phyloP scores from a whole-genome alignment of 2,329 filamentous ascomycete genomes.

The Graphiopsis chlorocephala region DNA sequence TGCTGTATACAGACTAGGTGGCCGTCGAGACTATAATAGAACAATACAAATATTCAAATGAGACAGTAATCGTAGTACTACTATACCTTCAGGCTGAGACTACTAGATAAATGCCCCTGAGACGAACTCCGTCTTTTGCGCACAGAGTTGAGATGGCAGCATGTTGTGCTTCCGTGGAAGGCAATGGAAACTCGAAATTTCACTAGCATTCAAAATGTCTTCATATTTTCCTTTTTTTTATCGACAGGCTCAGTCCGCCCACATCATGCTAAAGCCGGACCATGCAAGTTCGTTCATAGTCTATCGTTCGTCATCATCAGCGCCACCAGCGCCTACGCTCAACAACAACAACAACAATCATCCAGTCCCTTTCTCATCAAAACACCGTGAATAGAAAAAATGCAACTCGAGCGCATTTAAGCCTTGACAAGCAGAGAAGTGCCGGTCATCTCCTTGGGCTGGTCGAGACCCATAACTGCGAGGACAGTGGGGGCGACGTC shows the following conservation, averaged over 20 bases:
- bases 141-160: neutral
- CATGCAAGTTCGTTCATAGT: neutral
- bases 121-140: no score
- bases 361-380: neutral
- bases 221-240: neutral
- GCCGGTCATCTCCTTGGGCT: constrained; percentile 91
- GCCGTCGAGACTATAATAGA: neutral
- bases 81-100: neutral
- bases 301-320: constrained; percentile 1
- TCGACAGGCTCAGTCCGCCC: neutral
- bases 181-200: neutral
- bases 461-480: constrained; percentile 82
- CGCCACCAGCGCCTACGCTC: constrained; percentile 16
- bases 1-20: neutral
- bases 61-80: neutral
- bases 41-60: neutral
- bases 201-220: neutral
- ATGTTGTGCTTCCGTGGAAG: neutral
- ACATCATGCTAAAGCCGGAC: neutral
- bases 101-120: neutral
- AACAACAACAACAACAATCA: constrained; percentile 13
- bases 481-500: constrained; percentile 96
- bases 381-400: neutral
- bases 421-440: constrained; percentile 76
- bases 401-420: constrained; percentile 33